Conservation (phyloP, 1,284 basidiomycete genomes). For the Austroboletus olivaceoglutinosus region DNA sequence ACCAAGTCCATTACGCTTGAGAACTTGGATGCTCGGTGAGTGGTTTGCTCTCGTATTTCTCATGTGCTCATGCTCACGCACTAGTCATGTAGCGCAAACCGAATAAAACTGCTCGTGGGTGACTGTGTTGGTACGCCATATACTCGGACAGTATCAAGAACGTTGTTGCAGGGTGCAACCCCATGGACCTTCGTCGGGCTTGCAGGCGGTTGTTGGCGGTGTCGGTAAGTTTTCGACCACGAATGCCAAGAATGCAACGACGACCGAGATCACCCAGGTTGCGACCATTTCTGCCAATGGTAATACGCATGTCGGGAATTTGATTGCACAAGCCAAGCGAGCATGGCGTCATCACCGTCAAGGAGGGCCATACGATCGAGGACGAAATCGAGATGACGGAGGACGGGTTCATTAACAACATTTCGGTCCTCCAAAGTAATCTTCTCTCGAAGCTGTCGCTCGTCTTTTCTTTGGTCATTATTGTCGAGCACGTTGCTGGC, state of each 20-base stretch:
- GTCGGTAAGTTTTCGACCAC: conserved; percentile 90
- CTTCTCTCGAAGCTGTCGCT: conserved; percentile 92
- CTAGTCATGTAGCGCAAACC: conserved; percentile 92
- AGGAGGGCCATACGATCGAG: conserved; percentile 96
- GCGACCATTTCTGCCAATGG: conserved; percentile 99
- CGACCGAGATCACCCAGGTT: conserved; percentile 96
- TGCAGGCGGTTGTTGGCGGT: conserved; percentile 96
- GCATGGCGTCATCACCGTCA: conserved; percentile 99
- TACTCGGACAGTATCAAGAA: conserved; percentile 99
- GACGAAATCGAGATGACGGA: conserved; percentile 99
- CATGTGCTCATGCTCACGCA: neutral
- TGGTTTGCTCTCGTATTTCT: conserved; percentile 1
- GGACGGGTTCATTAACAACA: conserved; percentile 98
- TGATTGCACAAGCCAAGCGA: conserved; percentile 99
- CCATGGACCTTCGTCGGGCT: conserved; percentile 97
- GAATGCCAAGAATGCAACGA: conserved; percentile 94
- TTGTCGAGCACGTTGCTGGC: conserved; percentile 97
- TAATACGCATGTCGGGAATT: conserved; percentile 88
- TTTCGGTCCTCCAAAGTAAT: conserved; percentile 92
- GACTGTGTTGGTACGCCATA: conserved; percentile 92
- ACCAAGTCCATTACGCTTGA: conserved; percentile 94
- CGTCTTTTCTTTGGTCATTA: conserved; percentile 93
- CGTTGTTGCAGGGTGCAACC: conserved; percentile 98
- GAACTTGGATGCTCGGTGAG: conserved; percentile 95
- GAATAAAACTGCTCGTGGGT: conserved; percentile 96